phyloP scores from a whole-genome alignment of 78 protist species.

The Dictyostelium firmibasis region DNA sequence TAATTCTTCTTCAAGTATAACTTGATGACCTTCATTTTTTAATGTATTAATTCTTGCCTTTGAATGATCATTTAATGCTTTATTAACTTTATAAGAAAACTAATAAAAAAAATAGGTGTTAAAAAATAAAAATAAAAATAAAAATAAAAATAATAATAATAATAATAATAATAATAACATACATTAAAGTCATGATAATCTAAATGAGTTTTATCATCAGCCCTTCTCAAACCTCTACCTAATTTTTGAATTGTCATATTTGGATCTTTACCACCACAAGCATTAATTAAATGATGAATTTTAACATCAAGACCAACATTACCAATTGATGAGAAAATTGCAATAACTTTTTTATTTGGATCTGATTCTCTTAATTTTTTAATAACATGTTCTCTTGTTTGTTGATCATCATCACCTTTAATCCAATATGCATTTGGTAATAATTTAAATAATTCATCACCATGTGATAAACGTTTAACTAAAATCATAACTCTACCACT shows the following conservation, averaged over 20 bases:
- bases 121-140: background rate
- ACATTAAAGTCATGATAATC: slow-evolving; percentile 80
- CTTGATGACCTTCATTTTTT: slow-evolving; percentile 62
- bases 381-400: slow-evolving; percentile 66
- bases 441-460: slow-evolving; percentile 27
- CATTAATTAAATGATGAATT: slow-evolving; percentile 71
- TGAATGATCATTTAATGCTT: slow-evolving; percentile 43
- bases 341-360: slow-evolving; percentile 54
- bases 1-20: slow-evolving; percentile 25
- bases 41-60: slow-evolving; percentile 25
- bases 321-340: slow-evolving; percentile 76
- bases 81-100: slow-evolving; percentile 53
- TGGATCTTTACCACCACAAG: slow-evolving; percentile 80
- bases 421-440: slow-evolving; percentile 75
- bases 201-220: slow-evolving; percentile 59
- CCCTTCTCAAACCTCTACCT: slow-evolving; percentile 79
- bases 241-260: slow-evolving; percentile 70
- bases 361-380: slow-evolving; percentile 16
- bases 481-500: slow-evolving; percentile 72
- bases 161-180: background rate
- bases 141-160: background rate
- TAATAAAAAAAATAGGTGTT: background rate
- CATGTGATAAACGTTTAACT: slow-evolving; percentile 69
- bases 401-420: slow-evolving; percentile 60
- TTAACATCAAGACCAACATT: slow-evolving; percentile 72